Base-by-base conservation (phyloP, 495 filamentous ascomycete species). In the Trichoderma parareesei region DNA sequence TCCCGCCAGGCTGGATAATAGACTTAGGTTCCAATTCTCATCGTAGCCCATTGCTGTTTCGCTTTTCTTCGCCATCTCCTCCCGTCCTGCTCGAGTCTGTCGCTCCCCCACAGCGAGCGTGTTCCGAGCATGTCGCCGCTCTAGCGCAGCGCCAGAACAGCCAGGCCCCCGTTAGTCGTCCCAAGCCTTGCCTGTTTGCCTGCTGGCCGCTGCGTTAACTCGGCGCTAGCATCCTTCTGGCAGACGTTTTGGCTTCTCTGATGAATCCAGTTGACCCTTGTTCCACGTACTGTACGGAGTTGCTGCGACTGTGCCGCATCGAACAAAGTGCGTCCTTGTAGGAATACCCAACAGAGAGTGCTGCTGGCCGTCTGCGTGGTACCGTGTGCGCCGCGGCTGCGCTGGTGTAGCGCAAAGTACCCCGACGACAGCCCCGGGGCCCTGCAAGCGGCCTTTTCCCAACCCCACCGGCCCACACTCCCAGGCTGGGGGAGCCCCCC, bases 361-460 rank as follows among this genome's bases (percentile, higher is more conserved):
- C 27, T 27, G 27, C 27, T 27, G 27, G 27, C 27, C 27, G 27
- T 27, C 27, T 14, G 6, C 33, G 48, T n/a, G 48, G 18, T 9
- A 37, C 53, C 53, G 13, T 11, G 53, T 11, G 20, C 53, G 53
- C 53, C 53, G 27, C 18, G 7, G 53, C 53, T 8, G 53, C 8
- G 53, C 33, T 18, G 33, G 53, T 57, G 18, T 27, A 18, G 9
- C 53, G 20, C 53, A 37, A 35, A 37, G 44, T 48, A 57, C 20
- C 53, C 27, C 20, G 16, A 27, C 53, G 6, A 35, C 53, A 57
- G 20, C 27, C 20, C 53, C 18, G 20, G 46, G 20, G 53, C 53
- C 53, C 53, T 57, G 53, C 53, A 57, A 57, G 53, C 53, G 53
- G 53, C 53, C 53, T 38, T 33, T 57, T 27, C 33, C 53, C 53